Conservation (phyloP, 306 rosid species). For the Pyrus betulifolia region DNA sequence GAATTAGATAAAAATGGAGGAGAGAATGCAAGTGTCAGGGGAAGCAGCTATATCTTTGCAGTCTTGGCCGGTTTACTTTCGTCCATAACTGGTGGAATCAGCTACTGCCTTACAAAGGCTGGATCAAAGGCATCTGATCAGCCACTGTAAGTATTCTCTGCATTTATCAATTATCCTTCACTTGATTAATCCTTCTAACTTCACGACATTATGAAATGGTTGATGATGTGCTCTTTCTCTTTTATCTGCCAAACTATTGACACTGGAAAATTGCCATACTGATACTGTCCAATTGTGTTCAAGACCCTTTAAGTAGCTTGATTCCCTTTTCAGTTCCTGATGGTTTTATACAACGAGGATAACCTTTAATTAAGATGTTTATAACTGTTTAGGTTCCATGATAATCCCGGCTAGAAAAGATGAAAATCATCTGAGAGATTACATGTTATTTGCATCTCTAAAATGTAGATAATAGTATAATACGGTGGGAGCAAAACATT, state of each 20-base stretch:
- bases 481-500: not conserved
- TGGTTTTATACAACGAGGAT: not conserved
- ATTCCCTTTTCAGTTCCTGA: not conserved
- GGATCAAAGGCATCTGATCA: slow-evolving; percentile 74
- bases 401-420: not conserved
- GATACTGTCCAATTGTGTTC: not conserved
- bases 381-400: not conserved
- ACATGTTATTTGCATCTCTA: not conserved
- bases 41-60: slow-evolving; percentile 33
- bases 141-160: slow-evolving; percentile 52
- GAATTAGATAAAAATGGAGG: slow-evolving; percentile 42
- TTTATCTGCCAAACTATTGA: not conserved
- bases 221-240: not conserved
- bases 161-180: not conserved
- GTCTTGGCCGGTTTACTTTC: slow-evolving; percentile 55
- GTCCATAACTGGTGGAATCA: slow-evolving; percentile 61
- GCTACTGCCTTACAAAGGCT: slow-evolving; percentile 67
- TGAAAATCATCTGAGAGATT: not conserved
- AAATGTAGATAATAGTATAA: not conserved
- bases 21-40: slow-evolving; percentile 19
- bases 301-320: not conserved
- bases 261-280: not conserved
- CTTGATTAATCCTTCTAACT: not conserved
- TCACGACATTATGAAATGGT: not conserved
- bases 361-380: not conserved